Percentiles rank a stretch among this genome's conserved stretches.
These are phyloP conservation scores for Thalassiosira mediterranea DNA, from an alignment of 352 stramenopile species.

Conservation along the genomic window DNA sequence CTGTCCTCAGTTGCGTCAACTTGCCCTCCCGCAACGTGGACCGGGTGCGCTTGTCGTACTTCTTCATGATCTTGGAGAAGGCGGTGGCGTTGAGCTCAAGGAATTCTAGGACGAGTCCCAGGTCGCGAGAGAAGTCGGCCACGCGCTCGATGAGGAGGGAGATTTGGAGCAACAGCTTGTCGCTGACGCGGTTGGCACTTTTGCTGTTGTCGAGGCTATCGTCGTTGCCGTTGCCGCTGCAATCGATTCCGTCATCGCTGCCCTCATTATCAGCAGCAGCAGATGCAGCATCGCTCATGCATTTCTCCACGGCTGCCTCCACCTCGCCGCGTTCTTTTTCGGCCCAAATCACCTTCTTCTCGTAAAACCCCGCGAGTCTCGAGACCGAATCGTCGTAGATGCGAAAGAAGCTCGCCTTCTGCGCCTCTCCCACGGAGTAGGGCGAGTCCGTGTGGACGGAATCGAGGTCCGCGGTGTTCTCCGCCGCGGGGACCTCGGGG, in stretches of 20 bases:
- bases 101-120: constrained; percentile 74
- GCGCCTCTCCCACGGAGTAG: constrained; percentile 22
- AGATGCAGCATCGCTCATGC: constrained; percentile 19
- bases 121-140: constrained; percentile 66
- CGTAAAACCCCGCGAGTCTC: constrained; percentile 71
- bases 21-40: constrained; percentile 55
- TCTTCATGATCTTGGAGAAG: constrained; percentile 83
- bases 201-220: constrained; percentile 1
- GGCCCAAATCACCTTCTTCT: constrained; percentile 63
- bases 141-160: constrained; percentile 61
- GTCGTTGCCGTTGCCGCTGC: background rate
- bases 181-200: constrained; percentile 2
- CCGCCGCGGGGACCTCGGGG: too few relatives aligned
- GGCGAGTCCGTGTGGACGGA: constrained; percentile 44
- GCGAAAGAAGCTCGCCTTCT: constrained; percentile 54
- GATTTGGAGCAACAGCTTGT: constrained; percentile 28
- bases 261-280: background rate
- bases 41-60: constrained; percentile 76
- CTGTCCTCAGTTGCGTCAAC: constrained; percentile 52
- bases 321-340: constrained; percentile 52
- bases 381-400: constrained; percentile 57
- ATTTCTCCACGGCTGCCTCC: constrained; percentile 43
- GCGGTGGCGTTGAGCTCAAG: constrained; percentile 73
- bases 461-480: too few relatives aligned
- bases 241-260: background rate